Evolutionary conservation across 106 monocot genomes (phyloP), one percentile per base, ranked within the genome.

Genomic region (Apostasia ramifera): DNA sequence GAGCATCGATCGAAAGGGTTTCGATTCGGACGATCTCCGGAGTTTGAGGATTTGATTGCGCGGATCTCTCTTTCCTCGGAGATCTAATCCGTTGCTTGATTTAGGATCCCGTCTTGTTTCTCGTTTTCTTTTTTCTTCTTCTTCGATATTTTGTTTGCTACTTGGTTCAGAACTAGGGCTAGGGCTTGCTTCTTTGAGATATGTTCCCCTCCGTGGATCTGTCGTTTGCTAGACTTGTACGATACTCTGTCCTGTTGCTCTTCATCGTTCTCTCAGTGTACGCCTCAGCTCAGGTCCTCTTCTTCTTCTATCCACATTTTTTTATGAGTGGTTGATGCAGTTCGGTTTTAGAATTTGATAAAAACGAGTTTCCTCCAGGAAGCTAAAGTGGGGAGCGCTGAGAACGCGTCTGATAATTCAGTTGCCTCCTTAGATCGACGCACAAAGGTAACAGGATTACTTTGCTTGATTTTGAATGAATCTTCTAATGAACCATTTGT

Each of bases 371-470:
- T 12, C 13, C 44, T 62, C n/a, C 62, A 62, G 62, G 62, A 62
- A 62, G 44, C 41, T 12, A 62, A 13, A 44, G 3, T 6, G 45
- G 64, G 59, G 44, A 66, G 9, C 44, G 59, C 7, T 8, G 83
- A 76, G 13, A 76, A 80, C 45, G 45, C 72, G 3, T 77, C 70
- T 11, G 44, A 2, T 8, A 59, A 72, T 7, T 74, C 66, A 44
- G 38, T 47, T 11, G 64, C 15, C 41, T 42, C 54, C 49, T 70
- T 80, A 69, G 84, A 80, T 77, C 84, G 84, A 7, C 76, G 80
- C 49, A 73, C 84, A 1, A 84, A 73, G 42, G 84, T 80, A 37
- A 70, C 57, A 3, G 5, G 40, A 60, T 69, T 42, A n/a, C 1
- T 13, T 61, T 7, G 3, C 12, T 61, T n/a, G 50, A 50, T 69